Conservation (phyloP, 2,329 filamentous ascomycete species). For the Penicillium sp. region DNA sequence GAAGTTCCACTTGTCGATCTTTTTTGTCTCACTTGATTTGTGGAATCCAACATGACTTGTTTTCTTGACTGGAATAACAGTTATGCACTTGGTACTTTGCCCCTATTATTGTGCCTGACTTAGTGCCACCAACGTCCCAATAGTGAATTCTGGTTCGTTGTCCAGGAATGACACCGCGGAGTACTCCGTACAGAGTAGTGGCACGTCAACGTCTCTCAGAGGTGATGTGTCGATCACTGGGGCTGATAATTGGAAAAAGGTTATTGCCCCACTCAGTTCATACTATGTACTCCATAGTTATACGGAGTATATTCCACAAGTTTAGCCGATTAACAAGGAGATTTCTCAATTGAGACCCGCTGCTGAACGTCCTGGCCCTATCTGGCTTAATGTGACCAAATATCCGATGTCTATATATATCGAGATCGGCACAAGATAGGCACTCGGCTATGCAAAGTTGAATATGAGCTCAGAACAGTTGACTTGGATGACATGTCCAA, state of each 20-base stretch:
- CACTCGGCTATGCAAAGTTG: slow-evolving; percentile 1
- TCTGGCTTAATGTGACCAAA: background rate
- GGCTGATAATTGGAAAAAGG: background rate
- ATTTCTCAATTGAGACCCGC: background rate
- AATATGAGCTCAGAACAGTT: background rate
- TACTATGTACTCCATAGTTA: no score
- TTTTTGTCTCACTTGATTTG: background rate
- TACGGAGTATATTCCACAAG: no score
- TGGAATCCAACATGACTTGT: background rate
- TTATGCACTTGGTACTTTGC: background rate
- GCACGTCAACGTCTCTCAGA: background rate
- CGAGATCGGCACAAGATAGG: slow-evolving; percentile 4
- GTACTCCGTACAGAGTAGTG: background rate
- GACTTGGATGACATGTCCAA: background rate
- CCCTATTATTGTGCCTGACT: background rate
- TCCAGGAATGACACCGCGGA: background rate
- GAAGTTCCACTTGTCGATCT: background rate
- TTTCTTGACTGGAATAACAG: background rate
- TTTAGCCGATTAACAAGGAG: background rate
- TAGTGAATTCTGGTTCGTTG: background rate
- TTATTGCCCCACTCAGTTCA: no score
- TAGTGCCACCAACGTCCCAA: background rate
- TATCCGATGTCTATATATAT: no score
- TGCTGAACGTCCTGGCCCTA: background rate
- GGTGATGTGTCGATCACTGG: background rate